Percentiles rank a stretch among this genome's conserved stretches.
These are phyloP conservation scores for Aurifilum marmelostoma DNA, from an alignment of 2,329 filamentous ascomycete species.

Conservation along the genomic window DNA sequence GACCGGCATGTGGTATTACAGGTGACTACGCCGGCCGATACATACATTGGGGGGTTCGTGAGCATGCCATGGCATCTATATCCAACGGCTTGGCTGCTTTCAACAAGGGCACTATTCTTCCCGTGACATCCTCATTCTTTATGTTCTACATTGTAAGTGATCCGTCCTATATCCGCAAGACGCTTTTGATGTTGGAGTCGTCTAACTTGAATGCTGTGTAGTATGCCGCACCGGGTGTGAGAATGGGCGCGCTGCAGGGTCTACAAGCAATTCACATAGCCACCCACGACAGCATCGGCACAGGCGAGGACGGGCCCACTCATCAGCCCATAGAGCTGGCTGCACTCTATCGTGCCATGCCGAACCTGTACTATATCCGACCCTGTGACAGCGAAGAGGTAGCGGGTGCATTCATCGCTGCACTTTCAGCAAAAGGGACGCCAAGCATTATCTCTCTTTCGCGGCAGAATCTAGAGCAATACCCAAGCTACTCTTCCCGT, in stretches of 20 bases:
- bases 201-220: too few relatives aligned
- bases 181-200: too few relatives aligned
- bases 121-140: conserved; percentile 63
- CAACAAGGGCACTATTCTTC: conserved; percentile 56
- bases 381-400: conserved; percentile 62
- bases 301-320: conserved; percentile 63
- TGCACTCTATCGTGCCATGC: conserved; percentile 63
- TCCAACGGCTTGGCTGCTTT: conserved; percentile 63
- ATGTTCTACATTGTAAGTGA: conserved; percentile 57
- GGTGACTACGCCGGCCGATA: conserved; percentile 54
- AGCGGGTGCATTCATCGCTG: conserved; percentile 46
- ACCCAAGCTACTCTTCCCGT: too few relatives aligned
- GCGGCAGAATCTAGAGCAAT: too few relatives aligned
- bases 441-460: too few relatives aligned
- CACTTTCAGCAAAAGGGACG: too few relatives aligned
- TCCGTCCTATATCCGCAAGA: too few relatives aligned
- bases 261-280: conserved; percentile 62
- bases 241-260: conserved; percentile 61
- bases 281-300: conserved; percentile 64
- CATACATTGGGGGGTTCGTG: conserved; percentile 61
- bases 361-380: conserved; percentile 63
- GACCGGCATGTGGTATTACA: conserved; percentile 53
- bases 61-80: conserved; percentile 63
- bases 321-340: conserved; percentile 64
- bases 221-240: conserved; percentile 58